Evolutionary conservation across 2,329 filamentous ascomycete genomes (phyloP), one percentile per base, ranked within the genome.

Genomic region (Fusarium nematophilum): DNA sequence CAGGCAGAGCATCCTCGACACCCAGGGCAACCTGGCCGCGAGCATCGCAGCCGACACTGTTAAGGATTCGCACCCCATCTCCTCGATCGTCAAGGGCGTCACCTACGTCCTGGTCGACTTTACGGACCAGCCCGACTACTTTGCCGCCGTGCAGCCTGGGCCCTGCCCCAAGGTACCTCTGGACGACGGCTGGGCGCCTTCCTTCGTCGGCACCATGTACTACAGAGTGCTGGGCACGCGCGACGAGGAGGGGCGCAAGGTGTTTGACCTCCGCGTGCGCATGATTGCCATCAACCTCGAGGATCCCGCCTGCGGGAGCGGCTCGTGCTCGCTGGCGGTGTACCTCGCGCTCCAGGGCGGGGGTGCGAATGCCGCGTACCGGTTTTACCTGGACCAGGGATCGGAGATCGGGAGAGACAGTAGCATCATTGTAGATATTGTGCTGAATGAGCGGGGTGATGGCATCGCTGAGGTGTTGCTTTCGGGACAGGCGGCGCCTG

Each of bases 231-330:
- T 26, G n/a, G 34, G 11, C 2, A 13, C 36, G 1, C 37, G 27
- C 10, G 33, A 10, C 9, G 21, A 50, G 5, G 21, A 31, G 1
- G 37, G 31, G 10, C 31, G 18, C 7, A 44, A 29, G 4, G 17
- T 52, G 6, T 42, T 36, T 36, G n/a, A 42, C 13, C 52, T 59
- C 10, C 56, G 47, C 7, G 56, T 59, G 6, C 46, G 56, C 8
- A 59, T 59, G 56, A 56, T 59, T 36, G 56, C 56, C n/a, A 59
- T 59, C 31, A 46, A 56, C 30, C 31, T 59, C 4, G 56, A 56
- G 43, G 56, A 59, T 29, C 52, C 52, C 1, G 56, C 56, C 2
- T 56, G 51, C 9, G 52, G 56, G 2, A 56, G 56, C 17, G 56
- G 51, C 17, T 56, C 39, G 4, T 52, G 56, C 30, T 33, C 46